Conservation (phyloP, 2,329 filamentous ascomycete genomes). For the Aspergillus pseudotamarii region DNA sequence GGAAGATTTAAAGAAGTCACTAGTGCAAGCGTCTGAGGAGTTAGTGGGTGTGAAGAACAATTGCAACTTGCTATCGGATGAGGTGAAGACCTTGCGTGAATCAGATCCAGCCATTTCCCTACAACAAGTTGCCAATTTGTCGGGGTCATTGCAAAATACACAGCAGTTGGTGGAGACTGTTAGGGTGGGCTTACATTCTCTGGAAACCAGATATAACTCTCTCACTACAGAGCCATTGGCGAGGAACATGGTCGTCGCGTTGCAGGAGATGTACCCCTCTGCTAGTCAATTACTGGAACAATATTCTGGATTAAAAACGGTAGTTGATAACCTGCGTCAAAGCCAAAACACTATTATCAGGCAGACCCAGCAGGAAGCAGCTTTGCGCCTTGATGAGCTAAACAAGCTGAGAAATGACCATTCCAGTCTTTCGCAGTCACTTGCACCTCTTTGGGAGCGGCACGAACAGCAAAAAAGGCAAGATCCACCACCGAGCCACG, state of each 20-base stretch:
- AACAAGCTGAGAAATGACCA: conserved; percentile 9
- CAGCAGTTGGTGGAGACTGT: conserved; percentile 20
- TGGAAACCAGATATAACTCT: conserved; percentile 56
- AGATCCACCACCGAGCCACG: conserved; percentile 8
- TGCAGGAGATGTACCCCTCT: conserved; percentile 42
- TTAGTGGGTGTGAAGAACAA: not conserved
- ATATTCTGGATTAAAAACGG: conserved; percentile 20
- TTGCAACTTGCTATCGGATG: not conserved
- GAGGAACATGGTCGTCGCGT: conserved; percentile 34
- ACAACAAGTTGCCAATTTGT: conserved; percentile 8
- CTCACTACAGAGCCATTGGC: conserved; percentile 44
- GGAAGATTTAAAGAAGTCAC: conserved; percentile 18
- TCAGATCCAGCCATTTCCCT: not conserved
- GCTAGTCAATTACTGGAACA: conserved; percentile 26
- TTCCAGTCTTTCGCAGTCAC: conserved; percentile 6
- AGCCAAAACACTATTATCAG: not conserved
- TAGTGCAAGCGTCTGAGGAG: conserved; percentile 4
- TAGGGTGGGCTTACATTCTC: conserved; percentile 31
- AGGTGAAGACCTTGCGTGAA: conserved; percentile 1
- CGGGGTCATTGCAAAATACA: conserved; percentile 5
- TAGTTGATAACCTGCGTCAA: conserved; percentile 15
- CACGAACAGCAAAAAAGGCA: not conserved
- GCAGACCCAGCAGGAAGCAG: conserved; percentile 7
- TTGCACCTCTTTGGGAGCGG: conserved; percentile 7
- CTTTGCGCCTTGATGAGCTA: conserved; percentile 9